A percentile compares a stretch with the other conserved stretches of the same genome.
Evolutionary conservation across 805 yeast genomes (phyloP).

Genomic region (Yueomyces sinensis): DNA sequence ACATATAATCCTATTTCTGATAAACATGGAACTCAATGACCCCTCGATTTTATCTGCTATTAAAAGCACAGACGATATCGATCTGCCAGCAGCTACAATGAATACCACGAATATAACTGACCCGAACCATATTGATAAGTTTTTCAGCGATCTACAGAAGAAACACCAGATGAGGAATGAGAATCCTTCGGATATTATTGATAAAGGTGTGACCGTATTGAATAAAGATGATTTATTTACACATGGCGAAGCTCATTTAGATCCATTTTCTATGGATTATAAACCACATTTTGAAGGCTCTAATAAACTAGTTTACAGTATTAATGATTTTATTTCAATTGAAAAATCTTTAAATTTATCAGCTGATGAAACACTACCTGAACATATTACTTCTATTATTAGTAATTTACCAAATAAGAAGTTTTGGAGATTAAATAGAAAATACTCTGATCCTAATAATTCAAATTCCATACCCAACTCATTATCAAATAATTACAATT

Average conservation of each 20-base stretch:
- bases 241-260: neutral
- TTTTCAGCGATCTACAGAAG: conserved; percentile 2
- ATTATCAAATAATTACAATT: conserved; percentile 3
- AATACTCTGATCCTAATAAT: conserved; percentile 9
- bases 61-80: too few species aligned
- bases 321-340: conserved; percentile 15
- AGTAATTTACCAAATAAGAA: conserved; percentile 31
- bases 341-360: conserved; percentile 15
- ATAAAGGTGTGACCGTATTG: too few species aligned
- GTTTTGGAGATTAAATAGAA: conserved; percentile 35
- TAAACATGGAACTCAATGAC: conserved; percentile 14
- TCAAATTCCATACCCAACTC: conserved; percentile 3
- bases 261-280: conserved; percentile 8
- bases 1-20: too few species aligned
- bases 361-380: too few species aligned
- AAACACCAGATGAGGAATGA: neutral
- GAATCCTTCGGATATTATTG: neutral
- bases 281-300: conserved; percentile 5
- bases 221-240: too few species aligned
- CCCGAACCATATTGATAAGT: conserved; percentile 1
- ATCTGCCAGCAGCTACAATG: too few species aligned
- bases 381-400: conserved; percentile 21
- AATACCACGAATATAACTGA: too few species aligned
- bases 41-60: conserved; percentile 11
- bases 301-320: conserved; percentile 14